A percentile compares a stretch with the other conserved stretches of the same genome.
Evolutionary conservation across 257 asterid genomes (phyloP).

Genomic region (Nicotiana sylvestris): DNA sequence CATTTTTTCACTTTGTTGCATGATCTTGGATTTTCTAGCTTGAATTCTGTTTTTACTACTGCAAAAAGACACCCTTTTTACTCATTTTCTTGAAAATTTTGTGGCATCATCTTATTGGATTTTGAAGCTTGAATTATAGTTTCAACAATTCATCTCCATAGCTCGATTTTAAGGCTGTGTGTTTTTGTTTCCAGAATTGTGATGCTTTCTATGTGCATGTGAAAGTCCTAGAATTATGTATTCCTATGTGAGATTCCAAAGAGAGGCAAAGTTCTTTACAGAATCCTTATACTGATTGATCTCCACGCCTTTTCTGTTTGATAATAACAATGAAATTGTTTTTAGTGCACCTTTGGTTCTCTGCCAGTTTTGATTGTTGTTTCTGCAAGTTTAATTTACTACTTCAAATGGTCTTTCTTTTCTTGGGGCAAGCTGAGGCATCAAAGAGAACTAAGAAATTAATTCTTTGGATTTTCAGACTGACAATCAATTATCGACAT

Average conservation of each 20-base stretch:
- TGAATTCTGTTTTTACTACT: neutral
- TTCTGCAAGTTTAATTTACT: neutral
- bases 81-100: neutral
- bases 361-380: neutral
- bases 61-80: neutral
- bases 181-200: neutral
- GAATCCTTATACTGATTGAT: neutral
- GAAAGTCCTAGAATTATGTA: neutral
- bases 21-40: neutral
- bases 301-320: neutral
- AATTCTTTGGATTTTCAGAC: neutral
- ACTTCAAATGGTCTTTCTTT: neutral
- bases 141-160: neutral
- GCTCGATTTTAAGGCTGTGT: neutral
- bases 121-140: neutral
- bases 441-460: neutral
- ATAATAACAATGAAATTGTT: too few species aligned
- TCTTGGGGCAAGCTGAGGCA: neutral
- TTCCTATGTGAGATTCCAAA: neutral
- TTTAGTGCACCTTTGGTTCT: too few species aligned
- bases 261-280: neutral
- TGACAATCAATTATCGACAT: neutral
- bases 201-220: neutral
- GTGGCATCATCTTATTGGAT: neutral
- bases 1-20: neutral